Evolutionary conservation across 1,284 basidiomycete species (phyloP).

Genomic region (Microbotryomycetes sp.): DNA sequence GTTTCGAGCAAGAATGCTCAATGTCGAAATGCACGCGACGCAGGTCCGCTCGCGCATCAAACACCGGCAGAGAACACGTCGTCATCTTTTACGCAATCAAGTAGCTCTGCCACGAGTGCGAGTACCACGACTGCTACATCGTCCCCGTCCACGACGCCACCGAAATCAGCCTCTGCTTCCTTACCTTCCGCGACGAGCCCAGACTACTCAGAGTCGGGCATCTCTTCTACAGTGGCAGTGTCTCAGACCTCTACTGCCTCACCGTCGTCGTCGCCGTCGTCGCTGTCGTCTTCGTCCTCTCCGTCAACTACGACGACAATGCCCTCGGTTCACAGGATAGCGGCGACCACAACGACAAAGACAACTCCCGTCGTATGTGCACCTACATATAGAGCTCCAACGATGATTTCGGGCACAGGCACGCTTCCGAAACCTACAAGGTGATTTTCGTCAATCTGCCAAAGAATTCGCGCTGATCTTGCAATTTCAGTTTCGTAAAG

Average conservation of each 20-base stretch:
- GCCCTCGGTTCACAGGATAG: background rate
- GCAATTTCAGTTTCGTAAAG: too few species aligned
- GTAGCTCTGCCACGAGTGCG: background rate
- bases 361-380: constrained; percentile 9
- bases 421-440: constrained; percentile 22
- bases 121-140: background rate
- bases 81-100: background rate
- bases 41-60: too few species aligned
- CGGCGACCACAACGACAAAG: background rate
- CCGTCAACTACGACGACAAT: background rate
- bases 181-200: too few species aligned
- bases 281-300: background rate
- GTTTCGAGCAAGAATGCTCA: too few species aligned
- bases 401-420: constrained; percentile 25
- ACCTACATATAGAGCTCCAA: constrained; percentile 12
- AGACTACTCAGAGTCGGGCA: background rate
- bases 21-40: too few species aligned
- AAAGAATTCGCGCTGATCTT: too few species aligned
- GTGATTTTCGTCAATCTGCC: too few species aligned
- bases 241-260: background rate
- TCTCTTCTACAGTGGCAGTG: background rate
- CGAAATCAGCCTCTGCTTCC: too few species aligned
- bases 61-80: background rate
- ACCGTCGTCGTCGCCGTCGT: background rate
- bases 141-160: background rate